Evolutionary conservation across 1,284 basidiomycete genomes (phyloP).

Genomic region (Irpex sp.): DNA sequence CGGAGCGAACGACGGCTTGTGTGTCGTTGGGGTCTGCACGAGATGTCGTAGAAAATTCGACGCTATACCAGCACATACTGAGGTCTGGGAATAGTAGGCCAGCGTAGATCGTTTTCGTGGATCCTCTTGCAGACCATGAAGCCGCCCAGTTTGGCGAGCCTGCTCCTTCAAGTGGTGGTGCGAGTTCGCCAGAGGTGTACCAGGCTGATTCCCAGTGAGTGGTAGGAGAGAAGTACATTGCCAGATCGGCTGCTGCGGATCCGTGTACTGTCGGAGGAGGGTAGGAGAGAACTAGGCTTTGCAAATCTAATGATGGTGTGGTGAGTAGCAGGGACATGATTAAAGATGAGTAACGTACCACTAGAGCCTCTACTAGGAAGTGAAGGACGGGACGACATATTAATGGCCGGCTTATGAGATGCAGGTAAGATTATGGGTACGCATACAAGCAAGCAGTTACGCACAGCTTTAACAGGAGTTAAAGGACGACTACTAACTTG

Average conservation of each 20-base stretch:
- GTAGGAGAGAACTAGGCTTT: constrained; percentile 23
- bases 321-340: background rate
- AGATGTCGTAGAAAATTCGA: constrained; percentile 31
- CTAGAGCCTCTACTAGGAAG: background rate
- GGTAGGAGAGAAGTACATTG: constrained; percentile 39
- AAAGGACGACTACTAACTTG: constrained; percentile 7
- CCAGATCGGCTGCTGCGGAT: constrained; percentile 36
- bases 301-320: constrained; percentile 10
- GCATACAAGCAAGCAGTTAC: background rate
- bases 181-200: constrained; percentile 35
- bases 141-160: constrained; percentile 24
- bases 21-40: constrained; percentile 31
- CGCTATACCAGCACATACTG: constrained; percentile 44
- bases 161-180: constrained; percentile 34
- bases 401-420: constrained; percentile 11
- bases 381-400: constrained; percentile 14
- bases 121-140: constrained; percentile 28
- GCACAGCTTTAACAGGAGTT: constrained; percentile 13
- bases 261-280: constrained; percentile 29
- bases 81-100: constrained; percentile 46
- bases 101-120: constrained; percentile 30
- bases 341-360: background rate
- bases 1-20: constrained; percentile 30
- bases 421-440: background rate
- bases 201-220: constrained; percentile 38